Base-by-base conservation (phyloP, 2,329 filamentous ascomycete species). In the Ophiostoma australiae region DNA sequence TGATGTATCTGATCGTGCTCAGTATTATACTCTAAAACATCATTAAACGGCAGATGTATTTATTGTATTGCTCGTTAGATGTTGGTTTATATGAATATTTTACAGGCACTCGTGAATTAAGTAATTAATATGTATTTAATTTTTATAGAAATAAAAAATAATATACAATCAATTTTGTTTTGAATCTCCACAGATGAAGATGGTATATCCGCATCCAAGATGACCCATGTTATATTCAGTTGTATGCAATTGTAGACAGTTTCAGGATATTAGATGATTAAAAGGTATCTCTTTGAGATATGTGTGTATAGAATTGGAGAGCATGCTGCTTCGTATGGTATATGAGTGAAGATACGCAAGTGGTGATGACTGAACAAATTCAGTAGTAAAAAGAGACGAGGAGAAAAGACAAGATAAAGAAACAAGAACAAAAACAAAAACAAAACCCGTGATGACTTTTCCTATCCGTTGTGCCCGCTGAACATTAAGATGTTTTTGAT, bases 391-490 rank as follows among this genome's bases (percentile, higher is more conserved):
- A 31, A 31, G 27, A 31, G 1, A 31, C 27, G 3, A 31, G 27
- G 27, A 69, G 33, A 41, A 17, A 55, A 23, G 63, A 31, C 20
- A 20, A 67, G 20, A 52, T 23, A 15, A 58, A 5, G 8, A 11
- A 55, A 3, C 6, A 39, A 55, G 17, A 37, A 33, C 2, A 31
- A 63, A 17, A 7, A 17, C 6, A 33, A 8, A 63, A 31, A 35
- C 11, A 63, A 17, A 33, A 31, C 23, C 58, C 58, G n/a, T 63
- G 58, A 31, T 63, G 1, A 58, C 58, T 33, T 63, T 33, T 63
- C 58, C 58, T 63, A 63, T 33, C 58, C 27, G 27, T 63, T 17
- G n/a, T 63, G 27, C 58, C 23, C 58, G 58, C 58, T 63, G 27
- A 13, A 15, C 15, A 27, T 33, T 17, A 63, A 27, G 23, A 8